A percentile compares a stretch with the other conserved stretches of the same genome.
These are phyloP conservation scores for Fusarium armeniacum DNA, from an alignment of 2,329 filamentous ascomycete species.

Conservation along the genomic window DNA sequence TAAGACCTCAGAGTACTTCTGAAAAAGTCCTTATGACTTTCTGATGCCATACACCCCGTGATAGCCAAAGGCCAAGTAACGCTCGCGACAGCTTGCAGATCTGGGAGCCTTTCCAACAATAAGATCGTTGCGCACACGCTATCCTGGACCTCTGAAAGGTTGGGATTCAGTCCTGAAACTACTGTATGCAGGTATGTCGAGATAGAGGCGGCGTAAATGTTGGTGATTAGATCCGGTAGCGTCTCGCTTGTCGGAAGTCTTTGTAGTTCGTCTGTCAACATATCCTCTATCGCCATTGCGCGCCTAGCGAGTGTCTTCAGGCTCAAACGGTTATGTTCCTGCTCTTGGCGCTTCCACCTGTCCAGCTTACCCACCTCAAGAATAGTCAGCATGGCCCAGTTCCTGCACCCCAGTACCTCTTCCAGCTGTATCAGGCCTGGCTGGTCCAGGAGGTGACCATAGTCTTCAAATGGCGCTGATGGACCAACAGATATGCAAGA, in stretches of 20 bases:
- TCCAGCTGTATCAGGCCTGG: slow-evolving; percentile 1
- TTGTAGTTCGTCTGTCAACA: background rate
- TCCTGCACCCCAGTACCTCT: background rate
- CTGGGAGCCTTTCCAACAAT: background rate
- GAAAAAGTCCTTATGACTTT: background rate
- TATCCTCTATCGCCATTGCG: slow-evolving; percentile 1
- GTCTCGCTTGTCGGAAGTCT: background rate
- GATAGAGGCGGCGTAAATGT: background rate
- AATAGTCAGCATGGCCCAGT: slow-evolving; percentile 3
- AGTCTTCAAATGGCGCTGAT: background rate
- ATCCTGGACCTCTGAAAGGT: slow-evolving; percentile 1
- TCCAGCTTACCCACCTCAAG: slow-evolving; percentile 5
- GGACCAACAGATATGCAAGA: background rate
- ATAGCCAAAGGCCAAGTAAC: background rate
- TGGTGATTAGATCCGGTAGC: background rate
- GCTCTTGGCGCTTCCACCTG: background rate
- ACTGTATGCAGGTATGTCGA: slow-evolving; percentile 2
- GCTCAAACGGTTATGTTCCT: background rate
- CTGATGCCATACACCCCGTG: background rate
- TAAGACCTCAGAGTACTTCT: background rate
- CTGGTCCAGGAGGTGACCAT: background rate
- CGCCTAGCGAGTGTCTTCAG: background rate
- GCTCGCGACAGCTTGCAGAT: background rate
- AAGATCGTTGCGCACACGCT: background rate
- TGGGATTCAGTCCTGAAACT: background rate